Evolutionary conservation across 371 early-diverging fungal genomes (phyloP).

Genomic region (Lichtheimia ornata): DNA sequence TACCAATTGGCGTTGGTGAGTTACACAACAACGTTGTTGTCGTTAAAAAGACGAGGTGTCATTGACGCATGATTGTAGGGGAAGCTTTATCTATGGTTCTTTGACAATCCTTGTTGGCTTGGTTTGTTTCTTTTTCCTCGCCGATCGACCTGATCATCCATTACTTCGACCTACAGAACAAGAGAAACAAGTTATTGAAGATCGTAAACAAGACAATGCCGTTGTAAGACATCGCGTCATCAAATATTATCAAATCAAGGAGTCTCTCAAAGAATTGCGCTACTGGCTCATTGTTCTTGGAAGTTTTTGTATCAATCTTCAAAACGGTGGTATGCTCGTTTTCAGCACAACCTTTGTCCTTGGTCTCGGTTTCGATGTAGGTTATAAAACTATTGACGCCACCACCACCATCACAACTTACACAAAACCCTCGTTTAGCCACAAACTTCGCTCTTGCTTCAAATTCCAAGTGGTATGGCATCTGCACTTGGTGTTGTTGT

Average conservation of each 20-base stretch:
- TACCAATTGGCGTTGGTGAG: constrained; percentile 11
- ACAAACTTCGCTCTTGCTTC: constrained; percentile 21
- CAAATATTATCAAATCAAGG: constrained; percentile 31
- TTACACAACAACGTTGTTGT: too few species aligned
- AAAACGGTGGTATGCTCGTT: constrained; percentile 36
- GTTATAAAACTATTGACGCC: not conserved
- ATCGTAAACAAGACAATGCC: constrained; percentile 32
- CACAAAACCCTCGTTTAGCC: constrained; percentile 9
- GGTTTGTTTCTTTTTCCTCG: constrained; percentile 28
- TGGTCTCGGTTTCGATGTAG: constrained; percentile 31
- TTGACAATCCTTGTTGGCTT: constrained; percentile 22
- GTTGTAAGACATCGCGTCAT: constrained; percentile 23
- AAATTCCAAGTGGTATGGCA: constrained; percentile 19
- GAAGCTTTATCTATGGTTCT: constrained; percentile 30
- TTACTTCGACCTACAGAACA: constrained; percentile 24
- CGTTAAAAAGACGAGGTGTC: too few species aligned
- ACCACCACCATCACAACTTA: not conserved
- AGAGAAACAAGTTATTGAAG: constrained; percentile 30
- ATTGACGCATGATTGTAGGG: constrained; percentile 17
- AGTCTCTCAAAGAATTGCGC: constrained; percentile 30
- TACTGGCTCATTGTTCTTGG: constrained; percentile 28
- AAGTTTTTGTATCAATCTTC: constrained; percentile 26
- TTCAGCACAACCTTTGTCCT: constrained; percentile 28
- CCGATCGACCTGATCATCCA: constrained; percentile 30
- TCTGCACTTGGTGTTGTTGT: constrained; percentile 15